Evolutionary conservation across 192 early-diverging fungal species (phyloP), one percentile per base, ranked within the genome.

Genomic region (Mortierella claussenii): DNA sequence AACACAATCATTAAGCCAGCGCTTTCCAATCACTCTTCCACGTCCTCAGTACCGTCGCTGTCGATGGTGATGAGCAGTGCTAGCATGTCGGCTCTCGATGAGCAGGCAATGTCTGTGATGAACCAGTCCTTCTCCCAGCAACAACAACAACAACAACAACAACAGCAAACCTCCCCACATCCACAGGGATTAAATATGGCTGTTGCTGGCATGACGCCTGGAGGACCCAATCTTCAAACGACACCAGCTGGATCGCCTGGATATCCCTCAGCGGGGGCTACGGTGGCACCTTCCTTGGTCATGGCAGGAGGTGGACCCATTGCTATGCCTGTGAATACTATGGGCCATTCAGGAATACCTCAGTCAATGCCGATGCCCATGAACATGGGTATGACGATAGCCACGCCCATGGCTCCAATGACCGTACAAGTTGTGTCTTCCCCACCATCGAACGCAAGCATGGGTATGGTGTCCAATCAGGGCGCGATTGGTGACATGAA

Each of bases 61-160:
- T 65, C 73, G 2, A 67, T 76, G 73, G 65, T 76, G 5, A 61
- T 76, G 64, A 62, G 23, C 1, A 67, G 36, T 31, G 48, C 61
- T 8, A 43, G 61, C 0, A 64, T 74, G 55, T 27, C 50, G 4
- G 17, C 43, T 10, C n/a, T 73, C 24, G 57, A 68, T 45, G 66
- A 40, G 7, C 66, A 68, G 27, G 23, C 34, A n/a, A 27, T 52
- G 2, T 20, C 52, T 42, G 13, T 6, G 7, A 9, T 46, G 26
- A 68, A 42, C 48, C 21, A 46, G 26, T 23, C 64, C 0, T 58
- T 68, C 27, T 44, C 59, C 0, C 68, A 60, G 23, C 64, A 52
- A 43, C 32, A 20, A 42, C 60, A 42, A 7, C 60, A 27, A 13
- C 44, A 15, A 24, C n/a, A 20, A 36, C 15, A 7, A 4, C 57